Base-by-base conservation (phyloP, 495 filamentous ascomycete species). In the Choiromyces venosus region DNA sequence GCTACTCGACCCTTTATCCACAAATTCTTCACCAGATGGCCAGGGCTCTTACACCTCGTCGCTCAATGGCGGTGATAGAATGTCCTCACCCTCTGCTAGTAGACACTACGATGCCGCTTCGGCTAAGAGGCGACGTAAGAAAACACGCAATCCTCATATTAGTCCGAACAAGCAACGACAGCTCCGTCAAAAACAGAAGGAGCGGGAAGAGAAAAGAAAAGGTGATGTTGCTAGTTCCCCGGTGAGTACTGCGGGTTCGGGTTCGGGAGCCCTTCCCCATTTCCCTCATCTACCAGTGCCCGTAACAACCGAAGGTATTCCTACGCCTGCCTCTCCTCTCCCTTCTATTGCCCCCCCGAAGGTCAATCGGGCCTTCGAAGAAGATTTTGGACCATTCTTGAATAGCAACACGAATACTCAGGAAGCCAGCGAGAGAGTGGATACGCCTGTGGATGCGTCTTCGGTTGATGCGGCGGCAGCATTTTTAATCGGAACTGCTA, bases 61-160 rank as follows among this genome's bases (percentile, higher is more conserved):
- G 52, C 52, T 61, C 52, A 33, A 61, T 61, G 52, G 52, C 52
- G 25, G 52, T 25, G 52, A 61, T 61, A 33, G 52, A 29, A 33
- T 61, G 52, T 61, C 52, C 35, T 68, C 69, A n/a, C 76, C 75
- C 12, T 74, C 75, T 35, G 37, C 52, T 38, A 66, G 38, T 33
- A 77, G 74, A 77, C 74, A 67, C 36, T 72, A 67, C 76, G 75
- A 77, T 67, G 35, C 64, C 25, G 69, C 66, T 19, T 73, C 74
- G 37, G 61, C 70, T n/a, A 77, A 77, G 66, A 73, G 72, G 25
- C 75, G 75, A 42, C 75, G 75, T 39, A 77, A 73, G 40, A 77
- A 77, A 35, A 74, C 75, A 36, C 75, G 75, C 33, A 77, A 77
- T 77, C 76, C 76, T 46, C 72, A 77, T 38, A 40, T 77, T 42